Conservation (phyloP, 2,329 filamentous ascomycete species). For the Fonsecaea monophora region DNA sequence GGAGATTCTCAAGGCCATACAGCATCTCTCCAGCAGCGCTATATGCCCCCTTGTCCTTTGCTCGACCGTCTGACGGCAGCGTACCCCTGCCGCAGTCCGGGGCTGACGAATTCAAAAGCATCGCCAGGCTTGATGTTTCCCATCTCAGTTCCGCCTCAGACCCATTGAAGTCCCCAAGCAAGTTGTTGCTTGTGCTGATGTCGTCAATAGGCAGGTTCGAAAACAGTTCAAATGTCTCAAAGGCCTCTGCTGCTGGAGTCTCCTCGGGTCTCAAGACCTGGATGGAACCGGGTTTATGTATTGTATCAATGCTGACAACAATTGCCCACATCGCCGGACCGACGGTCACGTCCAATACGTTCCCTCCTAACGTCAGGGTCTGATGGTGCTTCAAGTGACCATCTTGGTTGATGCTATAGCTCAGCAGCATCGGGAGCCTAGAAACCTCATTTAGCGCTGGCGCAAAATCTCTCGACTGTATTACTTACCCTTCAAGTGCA, state of each 20-base stretch:
- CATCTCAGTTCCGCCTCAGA: conserved; percentile 24
- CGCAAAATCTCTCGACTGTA: background rate
- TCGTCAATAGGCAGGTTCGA: conserved; percentile 17
- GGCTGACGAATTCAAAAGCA: conserved; percentile 30
- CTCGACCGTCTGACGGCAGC: conserved; percentile 7
- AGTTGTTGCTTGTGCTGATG: background rate
- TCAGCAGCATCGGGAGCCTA: conserved; percentile 71
- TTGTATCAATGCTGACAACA: conserved; percentile 60
- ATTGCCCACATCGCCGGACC: conserved; percentile 44
- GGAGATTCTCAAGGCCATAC: conserved; percentile 50
- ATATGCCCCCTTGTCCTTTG: conserved; percentile 27
- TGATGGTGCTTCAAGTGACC: conserved; percentile 59
- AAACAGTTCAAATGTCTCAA: conserved; percentile 34
- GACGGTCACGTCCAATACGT: conserved; percentile 66
- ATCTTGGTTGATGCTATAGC: conserved; percentile 63
- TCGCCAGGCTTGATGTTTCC: conserved; percentile 33
- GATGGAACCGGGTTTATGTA: conserved; percentile 58
- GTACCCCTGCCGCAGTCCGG: conserved; percentile 4
- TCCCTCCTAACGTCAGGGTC: conserved; percentile 66
- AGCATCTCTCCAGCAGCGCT: conserved; percentile 41
- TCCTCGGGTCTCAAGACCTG: conserved; percentile 22
- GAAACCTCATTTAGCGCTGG: conserved; percentile 45
- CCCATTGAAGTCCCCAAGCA: background rate
- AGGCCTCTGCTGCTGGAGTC: conserved; percentile 17
- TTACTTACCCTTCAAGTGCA: conserved; percentile 65